These are phyloP conservation scores for Aphanomyces cochlioides DNA, from an alignment of 352 stramenopile species.

Conservation along the genomic window DNA sequence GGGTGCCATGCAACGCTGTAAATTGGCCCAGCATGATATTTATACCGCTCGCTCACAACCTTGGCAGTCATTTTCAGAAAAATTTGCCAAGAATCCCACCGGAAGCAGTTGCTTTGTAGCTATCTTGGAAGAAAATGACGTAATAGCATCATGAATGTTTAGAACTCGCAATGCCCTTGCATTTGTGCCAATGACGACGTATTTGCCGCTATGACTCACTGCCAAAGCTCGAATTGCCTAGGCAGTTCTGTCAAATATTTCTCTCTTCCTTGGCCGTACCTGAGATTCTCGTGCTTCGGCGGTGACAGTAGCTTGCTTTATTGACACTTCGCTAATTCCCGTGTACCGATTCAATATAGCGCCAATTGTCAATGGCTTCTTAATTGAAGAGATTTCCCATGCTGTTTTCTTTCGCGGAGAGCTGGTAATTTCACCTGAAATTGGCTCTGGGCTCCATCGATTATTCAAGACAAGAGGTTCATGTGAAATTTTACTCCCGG, in stretches of 20 bases:
- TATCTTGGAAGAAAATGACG: neutral
- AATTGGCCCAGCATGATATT: slow-evolving; percentile 20
- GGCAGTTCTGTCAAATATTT: neutral
- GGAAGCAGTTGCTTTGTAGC: neutral
- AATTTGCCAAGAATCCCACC: neutral
- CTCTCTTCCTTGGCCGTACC: neutral
- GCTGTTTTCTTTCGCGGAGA: no score
- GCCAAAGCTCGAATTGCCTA: slow-evolving; percentile 23
- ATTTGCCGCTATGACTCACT: slow-evolving; percentile 27
- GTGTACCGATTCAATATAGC: no score
- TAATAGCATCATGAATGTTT: slow-evolving; percentile 20
- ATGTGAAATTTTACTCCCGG: no score
- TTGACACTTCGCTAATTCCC: neutral
- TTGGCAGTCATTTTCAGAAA: slow-evolving; percentile 1
- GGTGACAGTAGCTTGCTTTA: slow-evolving; percentile 4
- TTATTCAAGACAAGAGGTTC: no score
- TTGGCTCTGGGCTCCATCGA: no score
- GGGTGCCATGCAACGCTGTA: slow-evolving; percentile 26
- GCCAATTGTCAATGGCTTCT: no score
- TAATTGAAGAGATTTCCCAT: no score
- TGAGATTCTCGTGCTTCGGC: slow-evolving; percentile 19
- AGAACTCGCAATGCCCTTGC: slow-evolving; percentile 18
- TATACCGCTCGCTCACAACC: slow-evolving; percentile 29
- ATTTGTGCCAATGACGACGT: slow-evolving; percentile 24
- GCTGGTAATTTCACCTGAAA: no score